phyloP scores from a whole-genome alignment of 2,329 filamentous ascomycete genomes.

The Septoria linicola region DNA sequence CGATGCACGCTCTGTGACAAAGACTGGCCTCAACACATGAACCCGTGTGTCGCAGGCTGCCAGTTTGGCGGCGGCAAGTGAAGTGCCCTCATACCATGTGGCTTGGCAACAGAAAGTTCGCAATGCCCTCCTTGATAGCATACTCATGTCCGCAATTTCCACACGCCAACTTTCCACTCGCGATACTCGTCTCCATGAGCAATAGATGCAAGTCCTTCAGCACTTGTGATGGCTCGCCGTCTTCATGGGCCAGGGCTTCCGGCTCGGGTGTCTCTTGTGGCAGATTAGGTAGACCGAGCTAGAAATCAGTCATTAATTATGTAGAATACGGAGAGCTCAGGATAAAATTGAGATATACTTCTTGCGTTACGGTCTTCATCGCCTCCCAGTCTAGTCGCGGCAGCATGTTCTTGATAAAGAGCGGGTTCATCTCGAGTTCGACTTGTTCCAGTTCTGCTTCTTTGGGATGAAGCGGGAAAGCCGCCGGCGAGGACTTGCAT shows the following conservation, averaged over 20 bases:
- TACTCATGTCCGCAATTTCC: slow-evolving; percentile 93
- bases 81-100: slow-evolving; percentile 76
- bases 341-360: slow-evolving; percentile 53
- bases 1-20: too few relatives aligned
- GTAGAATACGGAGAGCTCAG: neutral
- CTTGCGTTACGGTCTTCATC: slow-evolving; percentile 69
- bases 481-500: slow-evolving; percentile 76
- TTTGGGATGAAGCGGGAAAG: slow-evolving; percentile 88
- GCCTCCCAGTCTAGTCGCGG: slow-evolving; percentile 87
- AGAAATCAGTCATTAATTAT: neutral
- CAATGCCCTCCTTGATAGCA: slow-evolving; percentile 89
- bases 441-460: slow-evolving; percentile 87
- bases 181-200: slow-evolving; percentile 84
- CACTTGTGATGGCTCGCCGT: slow-evolving; percentile 65
- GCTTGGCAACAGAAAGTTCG: slow-evolving; percentile 90
- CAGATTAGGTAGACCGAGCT: slow-evolving; percentile 78
- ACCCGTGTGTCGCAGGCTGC: too few relatives aligned
- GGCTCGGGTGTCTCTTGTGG: slow-evolving; percentile 47
- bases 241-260: slow-evolving; percentile 50
- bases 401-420: slow-evolving; percentile 80
- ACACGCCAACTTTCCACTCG: slow-evolving; percentile 85
- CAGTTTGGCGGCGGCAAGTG: too few relatives aligned
- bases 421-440: slow-evolving; percentile 75
- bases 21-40: too few relatives aligned
- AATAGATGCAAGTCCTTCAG: slow-evolving; percentile 76